Evolutionary conservation across 2,329 filamentous ascomycete species (phyloP), one percentile per base, ranked within the genome.

Genomic region (Sporothrix pseudoabietina): DNA sequence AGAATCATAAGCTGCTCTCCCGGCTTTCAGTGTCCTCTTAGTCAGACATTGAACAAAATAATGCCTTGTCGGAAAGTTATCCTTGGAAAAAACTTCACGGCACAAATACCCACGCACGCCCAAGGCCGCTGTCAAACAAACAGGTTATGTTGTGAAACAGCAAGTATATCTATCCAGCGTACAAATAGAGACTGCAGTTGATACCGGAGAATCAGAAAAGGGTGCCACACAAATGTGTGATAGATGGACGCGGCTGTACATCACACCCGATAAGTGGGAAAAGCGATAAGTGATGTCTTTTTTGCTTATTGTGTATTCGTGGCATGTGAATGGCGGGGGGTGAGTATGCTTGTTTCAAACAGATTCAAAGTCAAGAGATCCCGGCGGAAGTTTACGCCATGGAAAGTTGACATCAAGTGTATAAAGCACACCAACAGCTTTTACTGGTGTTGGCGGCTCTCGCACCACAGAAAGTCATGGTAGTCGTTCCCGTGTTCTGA

Each of bases 341-440:
- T 47, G 41, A 47, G 14, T 47, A n/a, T 22, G 26, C 8, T 55
- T 55, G 52, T 26, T 26, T 10, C 7, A 26, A 22, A 26, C 22
- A 22, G 52, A 55, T 55, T 55, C 14, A 47, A 41, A 10, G 19
- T 3, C 57, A 63, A 39, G 19, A n/a, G n/a, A 63, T 63, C 16
- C 19, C 32, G 16, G 57, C 9, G 44, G 35, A 14, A 26, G 47
- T 54, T 54, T 39, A 71, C 41, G 54, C 26, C 69, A 71, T 71
- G 35, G 69, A 32, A 39, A 39, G 14, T 61, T 57, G 54, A 35
- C 39, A 61, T 61, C n/a, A 26, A 6, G 44, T 16, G 41, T 16
- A 63, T 16, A 44, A 65, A 65, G 44, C 70, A 71, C 70, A 65
- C 57, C 57, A 55, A 61, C 35, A 35, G 35, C 35, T 35, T 49